Base-by-base conservation (phyloP, 176 grass and related monocot species). In the Avena sativa region DNA sequence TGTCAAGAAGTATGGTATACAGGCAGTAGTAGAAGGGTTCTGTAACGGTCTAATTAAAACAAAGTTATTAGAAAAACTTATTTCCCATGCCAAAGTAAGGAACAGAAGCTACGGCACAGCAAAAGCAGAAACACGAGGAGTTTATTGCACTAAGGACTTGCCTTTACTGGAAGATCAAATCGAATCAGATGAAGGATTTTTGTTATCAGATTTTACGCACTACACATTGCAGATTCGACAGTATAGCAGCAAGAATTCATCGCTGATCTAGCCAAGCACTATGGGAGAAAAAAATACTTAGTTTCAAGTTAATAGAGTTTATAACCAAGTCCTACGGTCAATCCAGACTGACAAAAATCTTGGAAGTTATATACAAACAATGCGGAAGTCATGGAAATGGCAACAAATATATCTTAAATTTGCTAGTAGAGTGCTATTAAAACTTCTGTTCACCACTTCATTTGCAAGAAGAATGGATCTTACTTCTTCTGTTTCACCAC, bases 121-220 rank as follows among this genome's bases (percentile, higher is more conserved):
- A 67, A 69, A 89, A 71, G 70, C 28, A 53, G 52, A 64, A 52
- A 65, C 2, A 73, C 53, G 11, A 26, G 6, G 6, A 21, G n/a
- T 55, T 55, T 38, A 73, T 62, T 74, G 19, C 5, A 49, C 47
- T 50, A 19, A 79, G 28, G 16, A 74, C 15, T 73, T 56, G 34
- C 5, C 74, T 79, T 65, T 65, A 36, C 38, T 73, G 40, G 36
- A 59, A 80, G 25, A 48, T 38, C 28, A 66, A 13, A 57, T 26
- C 55, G 78, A 70, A 83, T 58, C 17, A 74, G 59, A 91, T 74
- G 55, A 48, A 79, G 58, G 21, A 43, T 72, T 83, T 83, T 78
- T 36, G 8, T 16, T 79, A 49, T 8, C 2, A 73, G 12, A 55
- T 71, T 71, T 52, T 57, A n/a, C 60, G 25, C 71, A 48, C 44